phyloP scores from a whole-genome alignment of 2,329 filamentous ascomycete species.

The Rhexocercosporidium sp. region DNA sequence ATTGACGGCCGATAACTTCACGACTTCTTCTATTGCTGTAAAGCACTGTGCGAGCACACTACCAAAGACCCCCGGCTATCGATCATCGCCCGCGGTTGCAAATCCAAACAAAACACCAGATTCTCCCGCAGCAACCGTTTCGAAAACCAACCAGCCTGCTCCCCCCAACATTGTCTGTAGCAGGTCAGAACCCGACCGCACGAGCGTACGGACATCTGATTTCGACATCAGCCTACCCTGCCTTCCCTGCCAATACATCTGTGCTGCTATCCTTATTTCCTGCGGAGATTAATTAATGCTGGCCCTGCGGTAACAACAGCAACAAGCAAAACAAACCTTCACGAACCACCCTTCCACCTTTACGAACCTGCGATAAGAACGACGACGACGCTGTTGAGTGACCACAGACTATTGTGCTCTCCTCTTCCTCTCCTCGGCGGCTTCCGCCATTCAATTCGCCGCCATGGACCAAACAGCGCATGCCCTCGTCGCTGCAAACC shows the following conservation, averaged over 20 bases:
- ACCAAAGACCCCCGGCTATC: neutral
- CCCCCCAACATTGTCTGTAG: conserved; percentile 6
- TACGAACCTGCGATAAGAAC: conserved; percentile 17
- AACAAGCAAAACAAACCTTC: conserved; percentile 15
- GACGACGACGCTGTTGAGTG: conserved; percentile 21
- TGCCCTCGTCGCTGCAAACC: conserved; percentile 46
- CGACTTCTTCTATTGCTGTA: neutral
- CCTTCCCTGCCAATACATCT: conserved; percentile 22
- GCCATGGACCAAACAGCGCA: conserved; percentile 47
- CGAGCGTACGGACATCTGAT: conserved; percentile 11
- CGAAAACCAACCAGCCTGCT: conserved; percentile 24
- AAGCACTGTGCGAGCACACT: neutral
- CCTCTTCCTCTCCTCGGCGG: conserved; percentile 20
- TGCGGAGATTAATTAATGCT: conserved; percentile 10
- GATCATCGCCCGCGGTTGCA: neutral
- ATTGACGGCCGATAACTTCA: neutral
- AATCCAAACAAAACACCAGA: conserved; percentile 14
- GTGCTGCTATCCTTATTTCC: conserved; percentile 15
- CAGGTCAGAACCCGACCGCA: conserved; percentile 10
- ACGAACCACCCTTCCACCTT: neutral
- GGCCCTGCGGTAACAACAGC: conserved; percentile 19
- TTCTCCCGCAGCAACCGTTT: conserved; percentile 37
- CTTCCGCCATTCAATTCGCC: conserved; percentile 27
- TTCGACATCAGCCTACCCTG: conserved; percentile 21
- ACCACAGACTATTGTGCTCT: conserved; percentile 17